A percentile compares a stretch with the other conserved stretches of the same genome.
Conservation (phyloP, 139 green algal genomes). For the Yamagishiella unicocca region DNA sequence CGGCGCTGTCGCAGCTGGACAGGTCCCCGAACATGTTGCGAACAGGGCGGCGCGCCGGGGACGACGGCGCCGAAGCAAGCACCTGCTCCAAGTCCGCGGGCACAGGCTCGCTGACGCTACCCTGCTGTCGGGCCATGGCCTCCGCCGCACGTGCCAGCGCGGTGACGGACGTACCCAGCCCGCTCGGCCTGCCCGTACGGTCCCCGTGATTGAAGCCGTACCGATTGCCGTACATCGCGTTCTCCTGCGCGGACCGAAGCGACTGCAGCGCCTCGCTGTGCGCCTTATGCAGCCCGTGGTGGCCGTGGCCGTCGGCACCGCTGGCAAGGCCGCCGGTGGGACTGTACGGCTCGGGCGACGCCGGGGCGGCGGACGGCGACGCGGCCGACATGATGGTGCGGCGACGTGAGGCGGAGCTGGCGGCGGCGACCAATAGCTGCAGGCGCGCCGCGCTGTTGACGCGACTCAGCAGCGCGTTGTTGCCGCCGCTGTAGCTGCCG, state of each 20-base stretch:
- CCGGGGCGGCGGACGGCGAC: constrained; percentile 2
- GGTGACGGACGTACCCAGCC: not conserved
- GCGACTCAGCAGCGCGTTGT: not conserved
- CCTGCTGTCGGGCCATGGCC: not conserved
- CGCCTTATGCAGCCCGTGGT: not conserved
- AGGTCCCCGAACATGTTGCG: not conserved
- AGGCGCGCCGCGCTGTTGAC: constrained; percentile 11
- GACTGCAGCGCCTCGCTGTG: not conserved
- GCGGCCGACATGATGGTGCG: not conserved
- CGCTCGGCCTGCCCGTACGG: not conserved
- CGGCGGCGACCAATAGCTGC: constrained; percentile 17
- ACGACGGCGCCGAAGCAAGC: not conserved
- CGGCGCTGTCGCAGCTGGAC: not conserved
- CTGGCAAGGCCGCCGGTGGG: not conserved
- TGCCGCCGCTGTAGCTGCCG: not conserved
- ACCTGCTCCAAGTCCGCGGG: not conserved
- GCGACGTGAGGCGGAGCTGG: constrained; percentile 17
- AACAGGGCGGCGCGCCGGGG: not conserved
- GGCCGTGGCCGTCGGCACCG: not conserved
- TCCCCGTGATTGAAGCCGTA: no score
- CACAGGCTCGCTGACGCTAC: constrained; percentile 11
- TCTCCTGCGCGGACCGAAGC: not conserved
- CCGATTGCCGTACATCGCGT: not conserved
- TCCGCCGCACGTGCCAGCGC: not conserved
- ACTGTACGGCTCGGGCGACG: not conserved